Evolutionary conservation across 2,329 filamentous ascomycete genomes (phyloP).

Genomic region (Penicillium griseofulvum): DNA sequence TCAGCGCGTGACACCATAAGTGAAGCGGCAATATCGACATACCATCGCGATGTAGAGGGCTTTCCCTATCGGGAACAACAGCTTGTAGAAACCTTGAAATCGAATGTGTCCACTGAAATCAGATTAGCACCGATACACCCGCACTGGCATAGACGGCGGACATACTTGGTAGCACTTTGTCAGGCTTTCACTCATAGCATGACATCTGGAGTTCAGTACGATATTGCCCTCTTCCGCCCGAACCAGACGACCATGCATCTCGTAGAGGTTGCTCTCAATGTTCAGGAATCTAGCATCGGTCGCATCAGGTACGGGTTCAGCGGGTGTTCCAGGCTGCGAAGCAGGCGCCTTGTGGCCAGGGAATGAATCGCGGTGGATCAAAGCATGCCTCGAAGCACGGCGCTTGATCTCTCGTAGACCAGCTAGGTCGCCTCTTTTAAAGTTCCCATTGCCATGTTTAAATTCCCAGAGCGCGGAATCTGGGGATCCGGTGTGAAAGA

Average conservation of each 20-base stretch:
- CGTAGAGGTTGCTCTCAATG: slow-evolving; percentile 80
- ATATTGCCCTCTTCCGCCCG: slow-evolving; percentile 81
- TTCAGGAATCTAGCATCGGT: slow-evolving; percentile 70
- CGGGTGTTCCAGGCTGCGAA: slow-evolving; percentile 80
- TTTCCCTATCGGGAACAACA: slow-evolving; percentile 72
- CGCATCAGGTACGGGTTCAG: slow-evolving; percentile 76
- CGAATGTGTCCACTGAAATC: slow-evolving; percentile 72
- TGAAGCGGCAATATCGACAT: slow-evolving; percentile 37
- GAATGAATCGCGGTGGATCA: slow-evolving; percentile 90
- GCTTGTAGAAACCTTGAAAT: slow-evolving; percentile 72
- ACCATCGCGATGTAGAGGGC: slow-evolving; percentile 78
- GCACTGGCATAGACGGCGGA: slow-evolving; percentile 6
- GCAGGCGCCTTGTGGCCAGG: slow-evolving; percentile 70
- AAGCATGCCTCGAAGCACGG: slow-evolving; percentile 83
- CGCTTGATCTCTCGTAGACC: slow-evolving; percentile 94
- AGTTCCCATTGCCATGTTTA: slow-evolving; percentile 95
- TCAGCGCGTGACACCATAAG: slow-evolving; percentile 15
- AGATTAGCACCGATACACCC: slow-evolving; percentile 7
- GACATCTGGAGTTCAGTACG: slow-evolving; percentile 75
- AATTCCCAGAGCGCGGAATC: slow-evolving; percentile 98
- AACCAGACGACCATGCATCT: slow-evolving; percentile 71
- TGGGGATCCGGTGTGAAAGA: slow-evolving; percentile 91
- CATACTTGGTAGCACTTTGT: slow-evolving; percentile 66
- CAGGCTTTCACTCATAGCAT: slow-evolving; percentile 77
- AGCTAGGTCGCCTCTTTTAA: slow-evolving; percentile 89